phyloP scores from a whole-genome alignment of 2,329 filamentous ascomycete genomes.

The Elsinoe fawcettii region DNA sequence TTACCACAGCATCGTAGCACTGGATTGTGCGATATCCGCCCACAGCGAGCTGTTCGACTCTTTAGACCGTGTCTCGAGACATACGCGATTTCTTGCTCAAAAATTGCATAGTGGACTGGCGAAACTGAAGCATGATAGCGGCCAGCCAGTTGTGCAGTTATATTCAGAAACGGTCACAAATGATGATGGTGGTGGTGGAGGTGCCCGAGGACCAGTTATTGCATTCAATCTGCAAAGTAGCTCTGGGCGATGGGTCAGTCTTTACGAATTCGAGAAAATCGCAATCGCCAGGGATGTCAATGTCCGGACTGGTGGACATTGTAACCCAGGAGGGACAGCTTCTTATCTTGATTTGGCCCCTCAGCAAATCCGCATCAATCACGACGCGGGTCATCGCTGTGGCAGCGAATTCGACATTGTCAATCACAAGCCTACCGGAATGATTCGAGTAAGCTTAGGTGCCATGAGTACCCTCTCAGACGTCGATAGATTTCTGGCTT shows the following conservation, averaged over 20 bases:
- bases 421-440: slow-evolving; percentile 76
- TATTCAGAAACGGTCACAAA: slow-evolving; percentile 43
- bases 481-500: slow-evolving; percentile 57
- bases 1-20: slow-evolving; percentile 80
- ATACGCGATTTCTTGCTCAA: slow-evolving; percentile 59
- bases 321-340: slow-evolving; percentile 83
- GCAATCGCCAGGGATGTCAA: slow-evolving; percentile 72
- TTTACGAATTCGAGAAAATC: slow-evolving; percentile 81
- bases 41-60: slow-evolving; percentile 61
- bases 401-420: slow-evolving; percentile 76
- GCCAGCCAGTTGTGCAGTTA: slow-evolving; percentile 55
- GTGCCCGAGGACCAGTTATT: slow-evolving; percentile 61
- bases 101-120: slow-evolving; percentile 53
- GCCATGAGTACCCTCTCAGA: slow-evolving; percentile 80
- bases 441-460: slow-evolving; percentile 77
- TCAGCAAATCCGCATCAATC: slow-evolving; percentile 78
- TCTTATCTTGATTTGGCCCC: slow-evolving; percentile 62
- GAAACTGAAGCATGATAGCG: slow-evolving; percentile 61
- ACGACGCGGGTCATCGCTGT: slow-evolving; percentile 76
- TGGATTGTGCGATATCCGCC: slow-evolving; percentile 65
- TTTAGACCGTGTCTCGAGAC: slow-evolving; percentile 60
- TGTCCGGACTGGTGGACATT: slow-evolving; percentile 78
- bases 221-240: slow-evolving; percentile 74
- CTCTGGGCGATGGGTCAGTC: slow-evolving; percentile 66
- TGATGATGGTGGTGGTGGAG: slow-evolving; percentile 37